These are phyloP conservation scores for Iris macrosiphon DNA, from an alignment of 106 monocot species.

Conservation along the genomic window DNA sequence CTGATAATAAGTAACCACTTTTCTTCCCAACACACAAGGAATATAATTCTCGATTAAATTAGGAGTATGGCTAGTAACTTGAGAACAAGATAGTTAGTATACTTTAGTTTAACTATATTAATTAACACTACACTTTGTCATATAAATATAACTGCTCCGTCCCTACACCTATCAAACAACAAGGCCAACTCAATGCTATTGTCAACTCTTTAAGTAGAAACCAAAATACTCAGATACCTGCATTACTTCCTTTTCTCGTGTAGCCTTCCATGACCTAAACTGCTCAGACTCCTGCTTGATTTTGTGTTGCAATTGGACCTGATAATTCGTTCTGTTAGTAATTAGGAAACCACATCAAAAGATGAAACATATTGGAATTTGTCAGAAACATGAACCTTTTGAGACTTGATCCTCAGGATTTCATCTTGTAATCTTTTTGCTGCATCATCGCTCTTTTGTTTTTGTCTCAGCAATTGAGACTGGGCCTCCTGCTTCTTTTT, in stretches of 20 bases:
- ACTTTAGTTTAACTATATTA: no score
- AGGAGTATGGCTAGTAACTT: no score
- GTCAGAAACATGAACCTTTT: conserved; percentile 50
- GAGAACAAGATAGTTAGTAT: no score
- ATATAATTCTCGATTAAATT: no score
- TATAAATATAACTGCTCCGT: no score
- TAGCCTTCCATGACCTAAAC: conserved; percentile 87
- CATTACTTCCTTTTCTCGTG: conserved; percentile 91
- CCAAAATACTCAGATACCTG: conserved; percentile 43
- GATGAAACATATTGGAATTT: not conserved
- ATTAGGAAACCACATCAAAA: no score
- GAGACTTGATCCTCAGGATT: conserved; percentile 88
- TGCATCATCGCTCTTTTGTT: conserved; percentile 95
- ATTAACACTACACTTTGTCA: no score
- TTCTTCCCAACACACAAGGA: no score
- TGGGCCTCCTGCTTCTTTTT: conserved; percentile 97
- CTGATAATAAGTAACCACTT: no score
- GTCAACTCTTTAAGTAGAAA: not conserved
- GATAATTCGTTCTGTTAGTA: not conserved
- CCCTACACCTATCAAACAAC: no score
- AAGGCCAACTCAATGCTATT: no score
- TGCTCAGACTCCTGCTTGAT: conserved; percentile 99
- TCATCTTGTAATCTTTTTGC: conserved; percentile 85
- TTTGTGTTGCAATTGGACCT: conserved; percentile 96
- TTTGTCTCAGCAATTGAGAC: conserved; percentile 83